Base-by-base conservation (phyloP, 2,329 filamentous ascomycete genomes). In the Cladosporium oxysporum region DNA sequence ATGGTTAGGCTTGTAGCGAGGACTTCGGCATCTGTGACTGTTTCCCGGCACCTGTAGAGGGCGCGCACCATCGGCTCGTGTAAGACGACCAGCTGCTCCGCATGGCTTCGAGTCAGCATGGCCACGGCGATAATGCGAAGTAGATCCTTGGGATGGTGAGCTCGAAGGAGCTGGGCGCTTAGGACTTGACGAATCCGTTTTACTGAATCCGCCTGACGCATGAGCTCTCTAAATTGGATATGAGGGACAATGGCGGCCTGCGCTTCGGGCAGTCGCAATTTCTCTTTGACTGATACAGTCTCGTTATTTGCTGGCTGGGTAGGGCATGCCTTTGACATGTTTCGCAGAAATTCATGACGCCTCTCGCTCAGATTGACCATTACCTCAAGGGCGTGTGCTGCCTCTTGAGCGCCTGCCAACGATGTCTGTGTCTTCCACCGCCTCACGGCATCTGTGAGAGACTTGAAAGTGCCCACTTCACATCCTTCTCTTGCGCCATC, bases 21-120 rank as follows among this genome's bases (percentile, higher is more conserved):
- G 10, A 78, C 70, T 41, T 70, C 68, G 1, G 65, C 65, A 64
- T 78, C 76, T 44, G 72, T 67, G 6, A 72, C 73, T 21, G 71
- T 70, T 11, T 68, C 63, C 18, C 76, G 70, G 58, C 73, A 73
- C n/a, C 74, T 72, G 61, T 76, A 78, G 7, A 77, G 67, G 8
- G 76, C 75, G 37, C 74, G 68, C 61, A 73, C 73, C 16, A 78
- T 61, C 18, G 71, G 67, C 44, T 73, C 71, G 35, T 71, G 61
- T 23, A 77, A 68, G 7, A 64, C 58, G 2, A 67, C 44, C 2
- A 78, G 55, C n/a, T 70, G 59, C n/a, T 47, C 57, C 1, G 70
- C 70, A 10, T 69, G 67, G 6, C 67, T 44, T 12, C 53, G 64
- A 16, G 72, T 67, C 41, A 68, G 66, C 64, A 78, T 71, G 10